Conservation (phyloP, 2,329 filamentous ascomycete genomes). For the Ophiostoma ulmi region DNA sequence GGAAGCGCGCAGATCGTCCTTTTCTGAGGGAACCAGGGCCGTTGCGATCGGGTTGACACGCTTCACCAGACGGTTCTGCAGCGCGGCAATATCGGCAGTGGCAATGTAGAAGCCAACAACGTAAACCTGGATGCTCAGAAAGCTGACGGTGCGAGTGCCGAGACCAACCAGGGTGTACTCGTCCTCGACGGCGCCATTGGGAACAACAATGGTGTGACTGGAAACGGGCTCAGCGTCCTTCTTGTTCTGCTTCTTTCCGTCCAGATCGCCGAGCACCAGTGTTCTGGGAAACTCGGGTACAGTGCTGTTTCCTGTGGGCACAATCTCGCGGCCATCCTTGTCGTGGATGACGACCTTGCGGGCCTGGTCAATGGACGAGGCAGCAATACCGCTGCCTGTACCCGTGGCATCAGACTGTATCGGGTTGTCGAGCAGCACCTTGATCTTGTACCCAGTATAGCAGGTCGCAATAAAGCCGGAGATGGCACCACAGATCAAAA, state of each 20-base stretch:
- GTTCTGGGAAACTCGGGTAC: slow-evolving; percentile 73
- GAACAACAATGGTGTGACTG: not conserved
- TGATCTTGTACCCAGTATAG: slow-evolving; percentile 51
- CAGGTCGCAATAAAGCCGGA: slow-evolving; percentile 47
- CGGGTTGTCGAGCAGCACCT: slow-evolving; percentile 34
- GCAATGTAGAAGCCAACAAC: slow-evolving; percentile 90
- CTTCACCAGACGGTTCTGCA: slow-evolving; percentile 73
- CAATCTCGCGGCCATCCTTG: slow-evolving; percentile 65
- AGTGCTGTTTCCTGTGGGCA: slow-evolving; percentile 75
- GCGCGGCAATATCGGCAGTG: slow-evolving; percentile 70
- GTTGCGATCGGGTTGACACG: slow-evolving; percentile 73
- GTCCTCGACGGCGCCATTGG: slow-evolving; percentile 32
- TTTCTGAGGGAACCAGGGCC: slow-evolving; percentile 76
- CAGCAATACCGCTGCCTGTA: slow-evolving; percentile 37
- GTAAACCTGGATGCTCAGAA: slow-evolving; percentile 87
- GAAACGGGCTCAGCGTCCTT: not conserved
- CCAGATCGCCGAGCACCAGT: slow-evolving; percentile 52
- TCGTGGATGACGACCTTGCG: slow-evolving; percentile 60
- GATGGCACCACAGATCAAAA: slow-evolving; percentile 47
- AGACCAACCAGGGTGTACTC: slow-evolving; percentile 87
- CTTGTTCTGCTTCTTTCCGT: not conserved
- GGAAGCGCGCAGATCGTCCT: slow-evolving; percentile 61
- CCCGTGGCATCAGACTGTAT: slow-evolving; percentile 41
- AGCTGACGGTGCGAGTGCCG: slow-evolving; percentile 83
- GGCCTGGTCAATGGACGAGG: slow-evolving; percentile 39